Percentiles rank a stretch among this genome's conserved stretches.
These are phyloP conservation scores for Diutina ranongensis DNA, from an alignment of 1,139 yeast species.

Conservation along the genomic window DNA sequence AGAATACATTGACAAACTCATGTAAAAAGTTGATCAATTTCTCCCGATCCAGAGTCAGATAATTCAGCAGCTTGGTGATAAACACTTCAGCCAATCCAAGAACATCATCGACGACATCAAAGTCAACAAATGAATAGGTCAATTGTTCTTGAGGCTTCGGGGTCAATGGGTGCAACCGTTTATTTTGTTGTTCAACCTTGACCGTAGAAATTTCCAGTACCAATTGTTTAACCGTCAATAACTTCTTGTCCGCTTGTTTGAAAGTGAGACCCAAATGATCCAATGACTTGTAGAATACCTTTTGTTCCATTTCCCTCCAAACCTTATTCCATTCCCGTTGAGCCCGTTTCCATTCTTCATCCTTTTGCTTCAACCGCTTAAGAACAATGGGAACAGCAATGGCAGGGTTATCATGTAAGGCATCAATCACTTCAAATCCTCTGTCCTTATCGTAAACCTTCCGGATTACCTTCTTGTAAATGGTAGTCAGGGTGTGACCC, in stretches of 20 bases:
- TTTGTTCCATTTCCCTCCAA: conserved; percentile 97
- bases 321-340: conserved; percentile 99
- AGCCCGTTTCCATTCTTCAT: conserved; percentile 97
- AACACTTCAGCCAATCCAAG: conserved; percentile 59
- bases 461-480: conserved; percentile 85
- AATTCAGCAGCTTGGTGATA: conserved; percentile 56
- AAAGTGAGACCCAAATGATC: conserved; percentile 94
- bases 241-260: conserved; percentile 91
- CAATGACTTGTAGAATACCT: conserved; percentile 82
- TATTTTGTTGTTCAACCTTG: conserved; percentile 71
- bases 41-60: conserved; percentile 75
- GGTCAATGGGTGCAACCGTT: conserved; percentile 75
- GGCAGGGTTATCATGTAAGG: conserved; percentile 89
- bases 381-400: conserved; percentile 90
- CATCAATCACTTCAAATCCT: conserved; percentile 93
- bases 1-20: conserved; percentile 59
- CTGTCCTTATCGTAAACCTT: conserved; percentile 90
- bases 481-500: conserved; percentile 84
- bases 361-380: conserved; percentile 89
- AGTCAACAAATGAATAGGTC: conserved; percentile 53
- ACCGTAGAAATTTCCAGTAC: conserved; percentile 88
- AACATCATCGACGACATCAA: conserved; percentile 63
- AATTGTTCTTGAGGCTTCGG: conserved; percentile 81
- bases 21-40: conserved; percentile 62
- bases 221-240: conserved; percentile 79